Conservation (phyloP, 805 yeast species). For the Metschnikowia matae region DNA sequence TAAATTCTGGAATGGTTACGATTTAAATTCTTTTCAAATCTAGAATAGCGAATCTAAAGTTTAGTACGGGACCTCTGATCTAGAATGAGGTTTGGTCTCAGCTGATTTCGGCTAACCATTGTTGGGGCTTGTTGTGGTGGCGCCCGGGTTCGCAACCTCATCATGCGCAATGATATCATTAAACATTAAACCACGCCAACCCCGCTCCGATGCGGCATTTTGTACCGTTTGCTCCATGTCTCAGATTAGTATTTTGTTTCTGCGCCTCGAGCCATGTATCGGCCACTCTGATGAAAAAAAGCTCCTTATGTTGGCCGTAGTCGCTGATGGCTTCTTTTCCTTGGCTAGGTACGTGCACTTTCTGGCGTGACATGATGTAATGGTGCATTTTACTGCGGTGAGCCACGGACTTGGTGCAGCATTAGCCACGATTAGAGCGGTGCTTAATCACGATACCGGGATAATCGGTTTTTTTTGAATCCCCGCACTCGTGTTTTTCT, state of each 20-base stretch:
- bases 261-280: not conserved
- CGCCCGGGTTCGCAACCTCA: not conserved
- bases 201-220: not conserved
- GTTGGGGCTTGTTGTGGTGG: not conserved
- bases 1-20: too few relatives aligned
- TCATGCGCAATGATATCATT: conserved; percentile 2
- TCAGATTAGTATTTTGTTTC: not conserved
- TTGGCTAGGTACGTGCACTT: not conserved
- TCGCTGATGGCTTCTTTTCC: not conserved
- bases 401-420: not conserved
- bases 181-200: not conserved
- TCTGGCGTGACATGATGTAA: not conserved
- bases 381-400: not conserved
- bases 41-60: too few relatives aligned
- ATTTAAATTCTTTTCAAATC: too few relatives aligned
- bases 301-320: too few relatives aligned
- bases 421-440: not conserved
- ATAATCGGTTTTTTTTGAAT: too few relatives aligned
- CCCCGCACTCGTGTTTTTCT: too few relatives aligned
- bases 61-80: too few relatives aligned
- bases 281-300: not conserved
- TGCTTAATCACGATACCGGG: not conserved
- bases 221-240: not conserved
- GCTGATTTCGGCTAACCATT: not conserved
- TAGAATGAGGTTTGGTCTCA: too few relatives aligned